phyloP scores from a whole-genome alignment of 371 early-diverging fungal species.

The Chytridiales sp. region DNA sequence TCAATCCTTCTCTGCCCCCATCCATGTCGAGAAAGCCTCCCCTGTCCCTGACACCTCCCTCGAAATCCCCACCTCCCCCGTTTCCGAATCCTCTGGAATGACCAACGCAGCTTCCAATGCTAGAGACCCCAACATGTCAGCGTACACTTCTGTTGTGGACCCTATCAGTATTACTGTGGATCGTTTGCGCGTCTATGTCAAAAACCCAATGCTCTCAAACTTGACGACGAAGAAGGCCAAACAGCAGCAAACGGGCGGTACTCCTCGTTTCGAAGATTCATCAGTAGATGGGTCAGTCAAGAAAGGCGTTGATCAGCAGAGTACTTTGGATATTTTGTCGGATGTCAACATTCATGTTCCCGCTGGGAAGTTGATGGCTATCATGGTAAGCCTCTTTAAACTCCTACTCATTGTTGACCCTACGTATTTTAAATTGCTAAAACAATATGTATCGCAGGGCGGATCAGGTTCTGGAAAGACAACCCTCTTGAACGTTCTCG shows the following conservation, averaged over 20 bases:
- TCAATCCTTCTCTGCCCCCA: too few species aligned
- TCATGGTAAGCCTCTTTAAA: conserved; percentile 21
- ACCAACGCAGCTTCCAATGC: too few species aligned
- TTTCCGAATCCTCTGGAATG: too few species aligned
- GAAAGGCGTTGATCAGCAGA: background rate
- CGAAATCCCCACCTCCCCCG: too few species aligned
- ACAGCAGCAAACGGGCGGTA: background rate
- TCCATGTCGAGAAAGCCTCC: too few species aligned
- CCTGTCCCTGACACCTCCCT: too few species aligned
- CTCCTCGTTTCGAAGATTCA: too few species aligned
- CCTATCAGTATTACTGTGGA: conserved; percentile 10
- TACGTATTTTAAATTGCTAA: background rate
- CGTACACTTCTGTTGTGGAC: too few species aligned
- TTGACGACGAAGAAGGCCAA: background rate
- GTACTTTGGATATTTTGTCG: conserved; percentile 3
- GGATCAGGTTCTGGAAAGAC: conserved; percentile 39
- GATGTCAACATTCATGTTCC: conserved; percentile 23
- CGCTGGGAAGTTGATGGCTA: conserved; percentile 31
- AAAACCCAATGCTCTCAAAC: background rate
- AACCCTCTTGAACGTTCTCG: conserved; percentile 32
- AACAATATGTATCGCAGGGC: conserved; percentile 5
- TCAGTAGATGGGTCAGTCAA: background rate
- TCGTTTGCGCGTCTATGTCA: conserved; percentile 8
- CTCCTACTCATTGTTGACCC: background rate
- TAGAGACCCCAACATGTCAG: too few species aligned